Conservation (phyloP, 2,329 filamentous ascomycete species). For the Claviceps africana region DNA sequence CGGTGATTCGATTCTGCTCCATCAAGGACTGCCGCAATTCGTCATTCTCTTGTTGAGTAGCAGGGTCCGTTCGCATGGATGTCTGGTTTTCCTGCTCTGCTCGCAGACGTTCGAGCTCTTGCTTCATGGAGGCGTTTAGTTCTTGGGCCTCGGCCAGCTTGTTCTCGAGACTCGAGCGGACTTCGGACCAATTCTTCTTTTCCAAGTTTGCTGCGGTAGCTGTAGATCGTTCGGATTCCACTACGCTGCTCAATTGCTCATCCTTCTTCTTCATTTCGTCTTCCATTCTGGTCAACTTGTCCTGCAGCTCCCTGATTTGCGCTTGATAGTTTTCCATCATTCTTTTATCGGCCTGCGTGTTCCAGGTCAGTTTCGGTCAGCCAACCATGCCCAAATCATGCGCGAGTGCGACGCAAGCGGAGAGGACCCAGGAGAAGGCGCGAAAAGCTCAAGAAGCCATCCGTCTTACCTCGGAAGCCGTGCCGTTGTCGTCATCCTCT, state of each 20-base stretch:
- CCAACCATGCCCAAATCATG: not conserved
- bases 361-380: slow-evolving; percentile 6
- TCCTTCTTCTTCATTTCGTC: slow-evolving; percentile 56
- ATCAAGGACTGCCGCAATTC: slow-evolving; percentile 49
- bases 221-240: slow-evolving; percentile 44
- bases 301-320: slow-evolving; percentile 61
- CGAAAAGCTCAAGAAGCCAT: not conserved
- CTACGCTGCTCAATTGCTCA: slow-evolving; percentile 46
- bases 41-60: slow-evolving; percentile 55
- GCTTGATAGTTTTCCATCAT: slow-evolving; percentile 65
- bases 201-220: slow-evolving; percentile 41
- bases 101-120: slow-evolving; percentile 62
- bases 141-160: slow-evolving; percentile 61
- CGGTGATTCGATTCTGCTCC: slow-evolving; percentile 69
- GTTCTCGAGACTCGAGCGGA: slow-evolving; percentile 53
- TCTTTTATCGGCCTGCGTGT: slow-evolving; percentile 49
- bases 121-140: slow-evolving; percentile 65
- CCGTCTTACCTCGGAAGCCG: slow-evolving; percentile 25
- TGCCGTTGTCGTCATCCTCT: slow-evolving; percentile 61
- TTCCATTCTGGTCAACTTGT: slow-evolving; percentile 61
- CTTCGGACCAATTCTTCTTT: slow-evolving; percentile 55
- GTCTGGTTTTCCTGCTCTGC: slow-evolving; percentile 28
- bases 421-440: not conserved
- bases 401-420: not conserved
- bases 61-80: slow-evolving; percentile 28